phyloP scores from a whole-genome alignment of 106 monocot species.

The Acorus calamus region DNA sequence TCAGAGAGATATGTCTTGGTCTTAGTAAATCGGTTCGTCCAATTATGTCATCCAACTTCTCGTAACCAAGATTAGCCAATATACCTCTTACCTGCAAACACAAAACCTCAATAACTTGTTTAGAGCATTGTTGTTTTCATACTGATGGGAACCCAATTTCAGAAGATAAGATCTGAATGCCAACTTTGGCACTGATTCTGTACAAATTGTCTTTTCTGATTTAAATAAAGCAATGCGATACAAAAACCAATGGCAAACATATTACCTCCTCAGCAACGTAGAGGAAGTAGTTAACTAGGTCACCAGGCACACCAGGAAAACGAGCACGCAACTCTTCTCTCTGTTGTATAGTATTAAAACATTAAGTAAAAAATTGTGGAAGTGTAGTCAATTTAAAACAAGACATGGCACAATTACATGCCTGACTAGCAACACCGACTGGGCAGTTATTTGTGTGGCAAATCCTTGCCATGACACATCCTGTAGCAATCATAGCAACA shows the following conservation, averaged over 20 bases:
- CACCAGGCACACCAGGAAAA: slow-evolving; percentile 99
- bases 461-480: slow-evolving; percentile 97
- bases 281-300: slow-evolving; percentile 89
- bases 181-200: too few species aligned
- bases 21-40: slow-evolving; percentile 70
- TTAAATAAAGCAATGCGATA: too few species aligned
- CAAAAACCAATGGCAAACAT: not conserved
- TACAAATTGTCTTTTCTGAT: too few species aligned
- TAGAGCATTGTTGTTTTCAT: too few species aligned
- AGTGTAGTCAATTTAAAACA: not conserved
- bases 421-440: slow-evolving; percentile 98
- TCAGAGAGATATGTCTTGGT: slow-evolving; percentile 59
- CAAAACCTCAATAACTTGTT: too few species aligned
- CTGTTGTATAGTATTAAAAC: slow-evolving; percentile 18
- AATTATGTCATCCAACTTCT: slow-evolving; percentile 97
- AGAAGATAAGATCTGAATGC: too few species aligned
- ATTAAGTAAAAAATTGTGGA: not conserved
- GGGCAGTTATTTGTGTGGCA: slow-evolving; percentile 99
- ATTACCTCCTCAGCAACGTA: slow-evolving; percentile 98
- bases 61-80: slow-evolving; percentile 80
- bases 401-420: slow-evolving; percentile 8
- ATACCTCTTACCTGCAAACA: slow-evolving; percentile 67
- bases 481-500: slow-evolving; percentile 98
- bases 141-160: too few species aligned
- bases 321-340: slow-evolving; percentile 98